Percentiles rank a stretch among this genome's conserved stretches.
phyloP scores from a whole-genome alignment of 139 green algal genomes.

The Micromonas pusilla region DNA sequence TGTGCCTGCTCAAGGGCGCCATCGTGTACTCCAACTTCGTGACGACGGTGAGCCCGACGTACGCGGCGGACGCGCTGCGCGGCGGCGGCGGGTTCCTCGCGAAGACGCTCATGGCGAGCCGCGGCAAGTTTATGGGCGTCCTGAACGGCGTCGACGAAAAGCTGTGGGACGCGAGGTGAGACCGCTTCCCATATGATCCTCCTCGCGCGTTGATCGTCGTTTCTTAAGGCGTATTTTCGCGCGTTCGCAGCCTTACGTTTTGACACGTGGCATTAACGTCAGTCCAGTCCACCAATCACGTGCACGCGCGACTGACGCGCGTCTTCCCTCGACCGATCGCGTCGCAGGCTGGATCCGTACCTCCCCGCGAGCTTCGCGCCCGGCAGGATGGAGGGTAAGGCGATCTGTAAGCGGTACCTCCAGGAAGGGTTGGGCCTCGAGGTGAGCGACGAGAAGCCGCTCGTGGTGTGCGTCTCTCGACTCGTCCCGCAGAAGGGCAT shows the following conservation, averaged over 20 bases:
- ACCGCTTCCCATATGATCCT: no score
- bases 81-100: conserved; percentile 73
- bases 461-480: conserved; percentile 79
- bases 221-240: no score
- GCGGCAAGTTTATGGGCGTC: conserved; percentile 69
- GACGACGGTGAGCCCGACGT: conserved; percentile 81
- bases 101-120: conserved; percentile 51
- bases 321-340: no score
- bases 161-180: conserved; percentile 79
- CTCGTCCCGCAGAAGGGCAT: conserved; percentile 83
- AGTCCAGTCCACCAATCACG: no score
- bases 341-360: conserved; percentile 54
- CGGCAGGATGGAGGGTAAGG: conserved; percentile 48
- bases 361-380: conserved; percentile 68
- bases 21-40: conserved; percentile 86
- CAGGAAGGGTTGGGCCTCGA: conserved; percentile 72
- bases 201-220: no score
- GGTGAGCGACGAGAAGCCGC: conserved; percentile 48
- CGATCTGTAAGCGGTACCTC: conserved; percentile 73
- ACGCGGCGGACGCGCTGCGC: conserved; percentile 72
- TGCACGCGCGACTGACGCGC: no score
- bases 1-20: conserved; percentile 89
- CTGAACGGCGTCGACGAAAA: conserved; percentile 89
- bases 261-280: no score
- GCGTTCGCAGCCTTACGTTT: no score